Evolutionary conservation across 108 stramenopile species (phyloP), one percentile per base, ranked within the genome.

Genomic region (Conticribra weissflogii): DNA sequence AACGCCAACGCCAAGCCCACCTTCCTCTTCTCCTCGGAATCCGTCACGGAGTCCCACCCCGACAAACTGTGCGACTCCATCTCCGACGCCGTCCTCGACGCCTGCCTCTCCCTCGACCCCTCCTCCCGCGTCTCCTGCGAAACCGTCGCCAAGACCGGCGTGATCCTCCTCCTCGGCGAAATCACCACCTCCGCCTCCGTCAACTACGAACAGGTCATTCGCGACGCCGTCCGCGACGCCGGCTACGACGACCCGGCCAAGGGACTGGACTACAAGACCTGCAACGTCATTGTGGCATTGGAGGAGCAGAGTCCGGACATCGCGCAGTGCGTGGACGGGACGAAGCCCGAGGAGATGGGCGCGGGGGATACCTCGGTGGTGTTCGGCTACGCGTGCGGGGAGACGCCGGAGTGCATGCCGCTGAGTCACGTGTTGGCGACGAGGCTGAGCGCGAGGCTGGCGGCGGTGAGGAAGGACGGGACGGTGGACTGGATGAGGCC

Each of bases 291-390:
- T 63, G 98, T 98, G 17, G 96, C 96, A 21, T 91, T 98, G 66
- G 96, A 98, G 76, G 96, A 98, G 74, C 97, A 98, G 81, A 92
- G 91, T 30, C 96, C 98, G 1, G 98, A 98, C 67, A 97, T 98
- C 77, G 98, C 96, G 41, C 96, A 97, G 81, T 86, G 90, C 22
- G 98, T 98, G 7, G 96, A 98, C 82, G 83, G 90, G 36, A 81
- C 72, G 55, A 93, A 95, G 63, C 81, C 93, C 46, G 96, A 97
- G 65, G 98, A 98, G 72, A 86, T 96, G 32, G 98, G 98, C 44
- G 95, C 96, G n/a, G 98, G 98, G n/a, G 98, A 98, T 80, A 96
- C 95, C 82, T 96, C 95, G 27, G 93, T 97, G 61, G 96, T 97
- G 91, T 97, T 98, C 84, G 98, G 98, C 15, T 98, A 97, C 70